Base-by-base conservation (phyloP, 768 basidiomycete species). In the Russula foetens region DNA sequence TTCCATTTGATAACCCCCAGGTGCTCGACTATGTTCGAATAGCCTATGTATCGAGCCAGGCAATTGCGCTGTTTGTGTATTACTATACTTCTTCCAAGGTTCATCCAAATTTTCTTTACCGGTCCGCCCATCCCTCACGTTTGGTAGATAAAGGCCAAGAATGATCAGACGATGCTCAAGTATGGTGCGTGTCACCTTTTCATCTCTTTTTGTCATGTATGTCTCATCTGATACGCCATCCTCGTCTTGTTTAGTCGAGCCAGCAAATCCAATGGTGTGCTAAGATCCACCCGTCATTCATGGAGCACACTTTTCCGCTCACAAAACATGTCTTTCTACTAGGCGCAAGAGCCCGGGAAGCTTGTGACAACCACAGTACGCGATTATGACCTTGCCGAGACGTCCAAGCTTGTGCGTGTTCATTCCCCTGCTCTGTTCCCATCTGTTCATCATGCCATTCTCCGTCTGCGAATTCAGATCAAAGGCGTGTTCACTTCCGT, bases 131-230 rank as follows among this genome's bases (percentile, higher is more conserved):
- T 41, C 8, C 28, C 53, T 53, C 41, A 61, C 31, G 19, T 67
- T 51, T 41, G 43, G 12, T 64, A 97, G 92, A 84, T 98, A 74
- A 95, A 91, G 80, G 75, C 81, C 69, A 95, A 94, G 84, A 98
- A 98, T 69, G 96, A 99, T 76, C 83, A 88, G 72, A 92, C 92
- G 1, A 91, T 96, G 28, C 78, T 99, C 68, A 99, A 97, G 82
- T 99, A 96, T 75, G 90, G 90, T 87, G 45, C 56, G 82, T 80
- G 21, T 7, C 48, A 53, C 28, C 45, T 24, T n/a, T 4, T 0
- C 23, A 14, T 60, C n/a, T 23, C 49, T 43, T 7, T 43, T 7
- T 19, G 39, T 19, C 57, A 24, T 8, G n/a, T 39, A 19, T 49
- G 5, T 12, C 24, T 45, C 7, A 21, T 38, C 58, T 43, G n/a